These are phyloP conservation scores for Lippia alba DNA, from an alignment of 305 asterid genomes.

Conservation along the genomic window DNA sequence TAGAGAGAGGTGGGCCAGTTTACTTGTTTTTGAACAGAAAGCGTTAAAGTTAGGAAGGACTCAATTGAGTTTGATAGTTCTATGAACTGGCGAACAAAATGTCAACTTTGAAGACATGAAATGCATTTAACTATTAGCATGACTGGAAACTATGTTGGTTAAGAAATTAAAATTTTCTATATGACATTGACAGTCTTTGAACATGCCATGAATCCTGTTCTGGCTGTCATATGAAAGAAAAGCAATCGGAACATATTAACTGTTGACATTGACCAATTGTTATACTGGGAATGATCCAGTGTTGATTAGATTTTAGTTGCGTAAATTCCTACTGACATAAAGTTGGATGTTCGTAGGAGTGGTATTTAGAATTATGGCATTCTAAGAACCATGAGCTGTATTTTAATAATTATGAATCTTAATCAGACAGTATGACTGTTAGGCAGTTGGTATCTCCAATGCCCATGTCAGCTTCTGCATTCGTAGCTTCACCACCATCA, in stretches of 20 bases:
- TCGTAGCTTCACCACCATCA: neutral
- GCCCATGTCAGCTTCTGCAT: constrained; percentile 2
- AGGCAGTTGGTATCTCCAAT: neutral
- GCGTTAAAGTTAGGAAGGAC: neutral
- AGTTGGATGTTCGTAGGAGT: neutral
- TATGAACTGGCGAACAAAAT: neutral
- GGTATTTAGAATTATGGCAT: neutral
- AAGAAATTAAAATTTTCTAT: neutral
- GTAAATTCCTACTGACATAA: neutral
- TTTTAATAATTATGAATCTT: neutral
- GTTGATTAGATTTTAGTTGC: neutral
- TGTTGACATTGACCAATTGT: too few species aligned
- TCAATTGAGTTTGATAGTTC: neutral
- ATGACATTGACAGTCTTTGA: constrained; percentile 5
- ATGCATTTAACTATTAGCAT: neutral
- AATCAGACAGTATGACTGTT: neutral
- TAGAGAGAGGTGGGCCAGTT: neutral
- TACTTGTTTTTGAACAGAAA: neutral
- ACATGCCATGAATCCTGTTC: neutral
- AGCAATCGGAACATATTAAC: neutral
- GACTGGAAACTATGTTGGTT: neutral
- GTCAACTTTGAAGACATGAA: too few species aligned
- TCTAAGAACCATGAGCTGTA: neutral
- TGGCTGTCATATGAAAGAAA: neutral
- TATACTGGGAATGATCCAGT: neutral